These are phyloP conservation scores for Bolboschoenoplectus hybrid DNA, from an alignment of 202 grass and related monocot genomes.

Conservation along the genomic window DNA sequence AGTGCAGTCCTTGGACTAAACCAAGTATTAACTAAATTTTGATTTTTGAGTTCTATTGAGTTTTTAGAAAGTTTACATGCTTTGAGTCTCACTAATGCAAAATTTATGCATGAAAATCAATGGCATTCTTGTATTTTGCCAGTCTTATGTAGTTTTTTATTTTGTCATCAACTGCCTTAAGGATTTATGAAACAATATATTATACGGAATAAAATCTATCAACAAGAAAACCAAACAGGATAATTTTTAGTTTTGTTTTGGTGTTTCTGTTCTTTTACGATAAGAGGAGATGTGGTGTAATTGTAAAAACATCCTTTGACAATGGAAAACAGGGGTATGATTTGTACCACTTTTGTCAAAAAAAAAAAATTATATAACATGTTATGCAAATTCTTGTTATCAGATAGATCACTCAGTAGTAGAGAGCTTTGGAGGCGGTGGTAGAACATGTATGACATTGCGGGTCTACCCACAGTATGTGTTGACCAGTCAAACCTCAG, in stretches of 20 bases:
- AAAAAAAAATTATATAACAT: not conserved
- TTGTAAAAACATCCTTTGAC: not conserved
- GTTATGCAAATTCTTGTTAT: not conserved
- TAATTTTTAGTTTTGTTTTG: too few relatives aligned
- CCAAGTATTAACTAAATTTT: not conserved
- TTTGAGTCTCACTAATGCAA: not conserved
- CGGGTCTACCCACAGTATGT: slow-evolving; percentile 68
- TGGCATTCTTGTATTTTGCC: not conserved
- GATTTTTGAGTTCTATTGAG: not conserved
- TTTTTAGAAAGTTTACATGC: not conserved
- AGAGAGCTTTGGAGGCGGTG: slow-evolving; percentile 67
- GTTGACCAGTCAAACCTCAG: slow-evolving; percentile 31
- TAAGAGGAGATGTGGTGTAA: not conserved
- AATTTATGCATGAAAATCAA: not conserved
- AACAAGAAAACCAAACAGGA: too few relatives aligned
- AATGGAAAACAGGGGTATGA: not conserved
- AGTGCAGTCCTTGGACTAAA: not conserved
- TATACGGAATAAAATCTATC: not conserved
- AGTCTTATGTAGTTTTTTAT: not conserved
- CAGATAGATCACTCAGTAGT: slow-evolving; percentile 85
- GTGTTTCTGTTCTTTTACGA: too few relatives aligned
- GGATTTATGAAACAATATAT: not conserved
- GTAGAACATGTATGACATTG: slow-evolving; percentile 62
- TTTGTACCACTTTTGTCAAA: not conserved
- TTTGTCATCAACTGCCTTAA: not conserved